phyloP scores from a whole-genome alignment of 352 stramenopile species.

The Phytophthora ohioensis region DNA sequence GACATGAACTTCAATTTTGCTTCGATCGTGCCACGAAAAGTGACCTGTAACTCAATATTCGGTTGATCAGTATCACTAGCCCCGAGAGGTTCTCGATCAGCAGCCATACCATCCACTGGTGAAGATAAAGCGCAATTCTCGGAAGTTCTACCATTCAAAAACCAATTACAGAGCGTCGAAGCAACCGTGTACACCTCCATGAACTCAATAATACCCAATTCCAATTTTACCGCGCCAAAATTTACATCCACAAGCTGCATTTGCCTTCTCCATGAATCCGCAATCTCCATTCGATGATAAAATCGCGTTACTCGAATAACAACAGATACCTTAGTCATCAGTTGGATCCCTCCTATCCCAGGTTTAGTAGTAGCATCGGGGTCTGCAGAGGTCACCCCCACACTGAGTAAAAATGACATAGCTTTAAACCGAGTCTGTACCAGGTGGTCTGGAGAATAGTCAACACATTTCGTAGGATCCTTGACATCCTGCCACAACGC shows the following conservation, averaged over 20 bases:
- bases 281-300: conserved; percentile 49
- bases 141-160: conserved; percentile 24
- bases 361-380: background rate
- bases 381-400: conserved; percentile 32
- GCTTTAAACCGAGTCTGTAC: conserved; percentile 78
- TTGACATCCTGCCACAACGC: conserved; percentile 74
- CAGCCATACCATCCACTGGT: conserved; percentile 31
- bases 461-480: conserved; percentile 60
- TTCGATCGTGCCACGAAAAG: conserved; percentile 56
- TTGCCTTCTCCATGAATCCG: conserved; percentile 56
- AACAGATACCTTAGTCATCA: conserved; percentile 59
- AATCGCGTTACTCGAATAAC: conserved; percentile 64
- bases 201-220: conserved; percentile 51
- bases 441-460: conserved; percentile 65
- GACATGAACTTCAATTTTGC: conserved; percentile 53
- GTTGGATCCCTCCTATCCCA: conserved; percentile 1
- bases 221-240: conserved; percentile 54
- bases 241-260: conserved; percentile 71
- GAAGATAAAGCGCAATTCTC: conserved; percentile 15
- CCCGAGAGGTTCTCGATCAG: conserved; percentile 16
- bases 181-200: conserved; percentile 41
- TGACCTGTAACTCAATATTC: conserved; percentile 68
- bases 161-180: conserved; percentile 36
- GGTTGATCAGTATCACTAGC: background rate
- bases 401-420: conserved; percentile 60